Evolutionary conservation across 768 basidiomycete genomes (phyloP), one percentile per base, ranked within the genome.

Genomic region (Boletellus ananas): DNA sequence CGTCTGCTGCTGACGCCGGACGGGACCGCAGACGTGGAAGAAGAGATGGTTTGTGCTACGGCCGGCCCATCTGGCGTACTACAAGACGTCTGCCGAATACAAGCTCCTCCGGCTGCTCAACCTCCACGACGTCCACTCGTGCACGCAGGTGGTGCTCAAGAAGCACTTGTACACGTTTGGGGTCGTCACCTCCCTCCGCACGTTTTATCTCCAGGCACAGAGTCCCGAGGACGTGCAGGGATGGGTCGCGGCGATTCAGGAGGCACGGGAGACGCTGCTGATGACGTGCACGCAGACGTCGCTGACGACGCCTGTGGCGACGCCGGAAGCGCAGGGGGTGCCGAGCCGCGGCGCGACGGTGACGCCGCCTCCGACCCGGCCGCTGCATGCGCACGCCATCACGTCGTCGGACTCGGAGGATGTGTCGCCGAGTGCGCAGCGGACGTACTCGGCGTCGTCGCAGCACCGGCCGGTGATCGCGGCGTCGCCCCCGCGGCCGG

Each of bases 1-100:
- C 13, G 2, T 51, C 33, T 41, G 6, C 45, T 50, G 21, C 35
- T n/a, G 44, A 11, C 46, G 48, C 36, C 46, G 45, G 41, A 50
- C 29, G 44, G 45, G 48, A 36, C 44, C 17, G 38, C 63, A 95
- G 94, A 93, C 89, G 2, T 99, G 96, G 96, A 97, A 98, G 79
- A 94, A 94, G 71, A 81, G 94, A 18, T 98, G 95, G 95, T 98
- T 98, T 60, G 96, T 99, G 2, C 73, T 99, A 51, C 82, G 95
- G 16, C 82, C 91, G 1, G 88, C 87, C 3, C 92, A 96, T 68
- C 73, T 99, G 43, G 93, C 93, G 4, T 97, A 95, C 70, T 98
- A 98, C 81, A 97, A 98, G 75, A 92, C 81, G 42, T 85, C 88
- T 29, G 88, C 90, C 49, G 95, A 99, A 70, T 98, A 98, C 72